A percentile compares a stretch with the other conserved stretches of the same genome.
Evolutionary conservation across 495 filamentous ascomycete genomes (phyloP).

Genomic region (Tetracladium marchalianum): DNA sequence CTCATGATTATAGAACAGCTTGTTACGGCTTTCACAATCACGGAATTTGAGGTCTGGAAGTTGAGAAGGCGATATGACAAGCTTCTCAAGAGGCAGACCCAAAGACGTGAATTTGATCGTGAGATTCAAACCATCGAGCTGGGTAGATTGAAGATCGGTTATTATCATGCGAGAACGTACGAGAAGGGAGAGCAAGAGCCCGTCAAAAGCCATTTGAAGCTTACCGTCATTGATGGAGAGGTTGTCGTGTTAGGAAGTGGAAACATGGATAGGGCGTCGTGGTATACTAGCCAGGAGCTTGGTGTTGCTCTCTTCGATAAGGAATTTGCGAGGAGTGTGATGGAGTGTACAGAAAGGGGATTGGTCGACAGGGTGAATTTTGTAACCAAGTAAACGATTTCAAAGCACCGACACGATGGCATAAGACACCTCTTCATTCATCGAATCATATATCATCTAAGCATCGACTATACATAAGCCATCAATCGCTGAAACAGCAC

Average conservation of each 20-base stretch:
- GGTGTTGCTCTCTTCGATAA: constrained; percentile 50
- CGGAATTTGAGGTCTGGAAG: constrained; percentile 42
- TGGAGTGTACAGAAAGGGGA: constrained; percentile 27
- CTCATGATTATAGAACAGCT: constrained; percentile 71
- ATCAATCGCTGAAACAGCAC: not conserved
- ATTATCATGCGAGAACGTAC: constrained; percentile 25
- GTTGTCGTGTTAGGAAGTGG: constrained; percentile 58
- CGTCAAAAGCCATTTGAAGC: constrained; percentile 61
- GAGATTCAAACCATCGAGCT: constrained; percentile 23
- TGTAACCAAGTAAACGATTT: not conserved
- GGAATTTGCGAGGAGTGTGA: constrained; percentile 34
- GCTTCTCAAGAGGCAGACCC: constrained; percentile 6
- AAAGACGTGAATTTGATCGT: not conserved
- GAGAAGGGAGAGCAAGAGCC: constrained; percentile 33
- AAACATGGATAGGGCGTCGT: constrained; percentile 68
- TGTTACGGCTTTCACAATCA: constrained; percentile 57
- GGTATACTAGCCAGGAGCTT: constrained; percentile 71
- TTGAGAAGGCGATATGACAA: constrained; percentile 37
- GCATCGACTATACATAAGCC: not conserved
- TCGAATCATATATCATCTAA: not conserved
- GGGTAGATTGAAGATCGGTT: constrained; percentile 36
- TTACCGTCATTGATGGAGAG: constrained; percentile 50
- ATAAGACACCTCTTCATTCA: too few species aligned
- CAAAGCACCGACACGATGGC: not conserved
- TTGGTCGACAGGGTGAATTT: constrained; percentile 31